Conservation (phyloP, 108 stramenopile species). For the Fistulifera pelliculosa region DNA sequence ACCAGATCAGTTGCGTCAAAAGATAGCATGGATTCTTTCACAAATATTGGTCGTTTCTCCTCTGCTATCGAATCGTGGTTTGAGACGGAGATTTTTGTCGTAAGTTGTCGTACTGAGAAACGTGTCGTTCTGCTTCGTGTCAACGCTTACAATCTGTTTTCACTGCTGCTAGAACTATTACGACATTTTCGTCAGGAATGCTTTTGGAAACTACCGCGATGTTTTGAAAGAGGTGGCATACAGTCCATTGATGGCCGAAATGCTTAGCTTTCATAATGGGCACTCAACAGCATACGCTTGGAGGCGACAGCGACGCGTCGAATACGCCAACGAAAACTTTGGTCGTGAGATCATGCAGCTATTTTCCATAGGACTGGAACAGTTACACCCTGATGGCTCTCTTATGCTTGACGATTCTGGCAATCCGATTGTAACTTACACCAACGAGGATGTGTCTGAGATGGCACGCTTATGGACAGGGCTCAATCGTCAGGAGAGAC, state of each 20-base stretch:
- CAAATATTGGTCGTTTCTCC: slow-evolving; percentile 46
- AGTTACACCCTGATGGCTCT: slow-evolving; percentile 55
- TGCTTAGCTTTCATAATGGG: slow-evolving; percentile 27
- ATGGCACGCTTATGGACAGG: slow-evolving; percentile 51
- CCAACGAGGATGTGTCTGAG: slow-evolving; percentile 61
- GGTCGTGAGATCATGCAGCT: slow-evolving; percentile 64
- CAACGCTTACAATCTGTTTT: neutral
- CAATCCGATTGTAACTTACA: slow-evolving; percentile 34
- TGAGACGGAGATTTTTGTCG: neutral
- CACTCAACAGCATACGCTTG: slow-evolving; percentile 23
- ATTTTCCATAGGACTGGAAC: slow-evolving; percentile 52
- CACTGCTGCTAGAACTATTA: slow-evolving; percentile 8
- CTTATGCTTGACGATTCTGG: slow-evolving; percentile 17
- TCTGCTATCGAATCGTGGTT: neutral
- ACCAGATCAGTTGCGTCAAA: slow-evolving; percentile 68
- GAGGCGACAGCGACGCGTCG: neutral
- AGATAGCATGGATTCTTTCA: slow-evolving; percentile 60
- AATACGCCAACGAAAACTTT: slow-evolving; percentile 43
- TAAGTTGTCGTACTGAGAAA: neutral
- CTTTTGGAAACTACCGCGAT: slow-evolving; percentile 68
- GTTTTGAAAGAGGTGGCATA: slow-evolving; percentile 47
- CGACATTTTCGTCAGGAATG: slow-evolving; percentile 28
- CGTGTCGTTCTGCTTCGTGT: too few relatives aligned
- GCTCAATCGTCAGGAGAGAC: slow-evolving; percentile 11
- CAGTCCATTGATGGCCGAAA: slow-evolving; percentile 47